Evolutionary conservation across 108 stramenopile species (phyloP), one percentile per base, ranked within the genome.

Genomic region (Fistulifera solaris): DNA sequence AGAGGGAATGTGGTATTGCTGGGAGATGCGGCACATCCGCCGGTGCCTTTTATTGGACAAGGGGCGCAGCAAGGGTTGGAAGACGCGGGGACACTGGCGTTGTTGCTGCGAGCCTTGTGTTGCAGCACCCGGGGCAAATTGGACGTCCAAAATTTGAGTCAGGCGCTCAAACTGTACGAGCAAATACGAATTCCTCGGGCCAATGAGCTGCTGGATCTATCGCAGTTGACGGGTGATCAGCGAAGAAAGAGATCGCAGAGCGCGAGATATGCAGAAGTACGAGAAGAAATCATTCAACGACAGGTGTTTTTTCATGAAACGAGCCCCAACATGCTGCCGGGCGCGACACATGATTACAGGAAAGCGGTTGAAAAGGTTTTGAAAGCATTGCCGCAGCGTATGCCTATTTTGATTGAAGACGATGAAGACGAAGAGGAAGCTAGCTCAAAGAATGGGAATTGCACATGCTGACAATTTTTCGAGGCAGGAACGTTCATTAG

Each of bases 21-120:
- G n/a, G 83, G 83, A 7, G 83, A 84, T 67, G 76, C 78, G 18
- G 78, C 78, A 3, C 83, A 84, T 59, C 78, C 83, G 22, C 76
- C 79, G 4, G 79, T 80, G 7, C 83, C 83, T 0, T 80, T 72
- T 54, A 62, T 80, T 28, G 83, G 83, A 16, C 83, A 85, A 59
- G 83, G 83, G 0, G 78, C 83, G 17, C 66, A 72, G 53, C 73
- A 74, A 75, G 83, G 76, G 15, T 64, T 80, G 47, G 83, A 85
- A 53, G 83, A 85, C 62, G 77, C 76, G 3, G 31, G 31, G 31
- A 35, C 31, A 8, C 3, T 35, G 3, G 31, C 31, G 8, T 35
- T 35, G 31, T 35, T 35, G 8, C 31, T 35, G 3, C 31, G 31
- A 35, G 31, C 31, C 31, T 35, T 35, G 8, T 35, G 31, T 8